Evolutionary conservation across 192 early-diverging fungal species (phyloP).

Genomic region (Backusella mclennaniae): DNA sequence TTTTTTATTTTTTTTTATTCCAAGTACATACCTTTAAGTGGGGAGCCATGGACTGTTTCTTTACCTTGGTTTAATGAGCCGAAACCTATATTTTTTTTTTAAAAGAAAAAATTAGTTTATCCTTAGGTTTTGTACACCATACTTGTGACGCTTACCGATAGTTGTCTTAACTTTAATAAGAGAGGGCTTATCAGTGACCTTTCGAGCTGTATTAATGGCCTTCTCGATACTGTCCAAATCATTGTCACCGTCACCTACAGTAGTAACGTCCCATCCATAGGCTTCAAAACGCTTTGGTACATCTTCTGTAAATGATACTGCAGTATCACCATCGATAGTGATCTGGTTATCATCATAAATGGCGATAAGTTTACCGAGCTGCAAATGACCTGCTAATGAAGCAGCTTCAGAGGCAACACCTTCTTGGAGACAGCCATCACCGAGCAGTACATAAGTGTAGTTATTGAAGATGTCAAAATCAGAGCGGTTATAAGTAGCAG

Average conservation of each 20-base stretch:
- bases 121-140: background rate
- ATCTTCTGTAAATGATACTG: constrained; percentile 90
- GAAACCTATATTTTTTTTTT: constrained; percentile 39
- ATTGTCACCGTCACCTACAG: constrained; percentile 76
- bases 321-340: constrained; percentile 87
- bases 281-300: constrained; percentile 83
- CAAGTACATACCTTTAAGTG: constrained; percentile 54
- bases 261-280: constrained; percentile 91
- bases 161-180: constrained; percentile 89
- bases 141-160: constrained; percentile 60
- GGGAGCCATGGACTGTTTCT: constrained; percentile 88
- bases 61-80: constrained; percentile 88
- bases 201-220: constrained; percentile 81
- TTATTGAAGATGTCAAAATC: constrained; percentile 85
- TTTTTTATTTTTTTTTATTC: background rate
- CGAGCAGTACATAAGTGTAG: constrained; percentile 78
- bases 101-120: background rate
- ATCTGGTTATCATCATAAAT: constrained; percentile 98
- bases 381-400: constrained; percentile 56
- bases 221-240: constrained; percentile 67
- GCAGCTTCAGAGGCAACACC: constrained; percentile 93
- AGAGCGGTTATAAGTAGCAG: constrained; percentile 89
- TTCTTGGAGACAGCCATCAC: constrained; percentile 99
- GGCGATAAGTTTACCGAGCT: constrained; percentile 92
- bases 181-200: constrained; percentile 84